phyloP scores from a whole-genome alignment of 345 rosid species.

The Nephelium lappaceum region DNA sequence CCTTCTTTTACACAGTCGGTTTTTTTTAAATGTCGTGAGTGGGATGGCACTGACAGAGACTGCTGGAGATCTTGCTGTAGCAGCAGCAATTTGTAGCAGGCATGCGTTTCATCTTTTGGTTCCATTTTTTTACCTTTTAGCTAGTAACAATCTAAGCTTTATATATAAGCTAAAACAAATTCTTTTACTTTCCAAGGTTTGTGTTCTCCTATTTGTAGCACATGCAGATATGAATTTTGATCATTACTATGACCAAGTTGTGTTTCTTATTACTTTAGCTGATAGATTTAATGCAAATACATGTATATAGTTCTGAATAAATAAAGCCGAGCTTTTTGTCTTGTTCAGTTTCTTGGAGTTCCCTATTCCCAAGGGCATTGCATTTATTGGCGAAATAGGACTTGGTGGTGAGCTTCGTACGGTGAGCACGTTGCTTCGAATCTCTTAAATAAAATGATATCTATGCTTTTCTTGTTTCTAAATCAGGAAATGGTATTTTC shows the following conservation, averaged over 20 bases:
- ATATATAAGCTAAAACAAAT: neutral
- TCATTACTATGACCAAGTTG: neutral
- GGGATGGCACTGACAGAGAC: conserved; percentile 82
- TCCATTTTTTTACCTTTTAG: conserved; percentile 3
- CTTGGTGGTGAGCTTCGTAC: conserved; percentile 81
- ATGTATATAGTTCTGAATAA: neutral
- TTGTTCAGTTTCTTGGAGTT: conserved; percentile 81
- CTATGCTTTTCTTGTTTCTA: neutral
- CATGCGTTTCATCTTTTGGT: conserved; percentile 9
- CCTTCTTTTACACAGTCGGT: conserved; percentile 47
- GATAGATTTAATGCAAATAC: neutral
- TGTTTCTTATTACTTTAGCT: neutral
- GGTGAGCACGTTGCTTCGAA: conserved; percentile 42
- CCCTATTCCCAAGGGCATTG: conserved; percentile 77
- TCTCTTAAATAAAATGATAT: neutral
- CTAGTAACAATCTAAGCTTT: neutral
- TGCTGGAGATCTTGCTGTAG: conserved; percentile 92
- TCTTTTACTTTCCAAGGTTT: neutral
- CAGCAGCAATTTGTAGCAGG: conserved; percentile 98
- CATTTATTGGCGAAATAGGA: conserved; percentile 90
- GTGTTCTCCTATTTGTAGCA: neutral
- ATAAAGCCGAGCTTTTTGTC: conserved; percentile 10
- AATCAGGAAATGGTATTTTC: neutral
- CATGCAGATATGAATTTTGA: neutral
- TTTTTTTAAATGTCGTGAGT: conserved; percentile 79